Base-by-base conservation (phyloP, 139 green algal genomes). In the Coelastrella sp. region DNA sequence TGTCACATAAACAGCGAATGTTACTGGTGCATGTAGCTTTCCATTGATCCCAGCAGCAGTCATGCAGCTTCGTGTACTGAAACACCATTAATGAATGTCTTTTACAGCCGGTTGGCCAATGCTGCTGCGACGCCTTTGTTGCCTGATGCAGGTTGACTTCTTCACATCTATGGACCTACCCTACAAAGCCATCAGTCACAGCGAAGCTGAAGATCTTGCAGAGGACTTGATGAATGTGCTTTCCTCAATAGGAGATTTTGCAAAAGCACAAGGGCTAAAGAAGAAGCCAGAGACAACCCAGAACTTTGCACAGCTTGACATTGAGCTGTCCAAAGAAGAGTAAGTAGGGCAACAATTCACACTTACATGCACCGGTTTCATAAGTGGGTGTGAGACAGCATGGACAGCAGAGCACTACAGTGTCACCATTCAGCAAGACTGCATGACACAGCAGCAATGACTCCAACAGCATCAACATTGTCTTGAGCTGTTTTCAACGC, bases 151-250 rank as follows among this genome's bases (percentile, higher is more conserved):
- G 88, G 74, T 76, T 78, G 54, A 85, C 19, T 83, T 89, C 57
- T 86, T 89, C 57, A 57, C 7, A 59, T 64, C 79, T 3, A 80
- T 91, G 83, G 91, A 87, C 2, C 93, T 98, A 54, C 93, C 93
- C 17, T 97, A 96, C 87, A 66, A 90, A 2, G 80, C 93, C 2
- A 80, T 98, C 68, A 71, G 83, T 0, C 17, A 71, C 0, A 74
- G 8, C 3, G 94, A 97, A 54, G 92, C 93, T 65, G 92, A 94
- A 4, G 87, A 93, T 16, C 87, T 97, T 11, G 85, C 89, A 74
- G 59, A 86, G 3, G 73, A 93, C 17, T 91, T 98, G 80, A 76
- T 47, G 7, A 8, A 85, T 78, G 93, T 95, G 88, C 23, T 80
- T 1, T 71, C 80, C 4, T 71, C 83, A 13, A 61, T 83, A 58